Evolutionary conservation across 1,284 basidiomycete species (phyloP), one percentile per base, ranked within the genome.

Genomic region (Trametes versicolor): DNA sequence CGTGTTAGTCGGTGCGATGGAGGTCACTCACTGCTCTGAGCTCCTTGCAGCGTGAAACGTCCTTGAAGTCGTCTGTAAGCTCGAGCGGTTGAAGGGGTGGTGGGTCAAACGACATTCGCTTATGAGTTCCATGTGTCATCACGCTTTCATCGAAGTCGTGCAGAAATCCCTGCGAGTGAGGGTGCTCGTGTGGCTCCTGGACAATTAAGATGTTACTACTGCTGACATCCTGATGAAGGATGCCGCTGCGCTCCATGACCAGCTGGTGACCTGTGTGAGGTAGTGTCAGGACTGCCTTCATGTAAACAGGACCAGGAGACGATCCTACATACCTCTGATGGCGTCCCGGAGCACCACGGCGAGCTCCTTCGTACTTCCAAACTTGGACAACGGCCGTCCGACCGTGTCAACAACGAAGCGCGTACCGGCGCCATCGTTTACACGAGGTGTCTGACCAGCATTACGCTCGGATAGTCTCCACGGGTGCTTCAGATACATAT

Each of bases 341-440:
- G 67, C 70, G n/a, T 71, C 68, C 0, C 53, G 48, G 3, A 68
- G 36, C 2, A 64, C 68, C n/a, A 41, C 25, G 8, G 65, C 59
- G 8, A 71, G 63, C 59, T 71, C 66, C 32, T 41, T 63, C 4
- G 68, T 71, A 43, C 23, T 59, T n/a, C 21, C 48, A 47, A 71
- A 71, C 0, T 41, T 15, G 5, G 37, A 54, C 25, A 71, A 23
- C 0, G 66, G 66, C 2, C 54, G 47, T 9, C 70, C 70, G 9
- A 69, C 62, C 1, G 55, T 59, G 27, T 63, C 60, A 8, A 65
- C 19, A 5, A 66, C 70, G 9, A 66, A 47, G 0, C 70, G 66
- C 56, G 65, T 60, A 51, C 68, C 66, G 47, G 64, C 63, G 0
- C 67, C 62, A 34, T 71, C 70, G 29, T 39, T 32, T 15, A 41